Conservation (phyloP, 768 basidiomycete genomes). For the Termitomyces sp. region DNA sequence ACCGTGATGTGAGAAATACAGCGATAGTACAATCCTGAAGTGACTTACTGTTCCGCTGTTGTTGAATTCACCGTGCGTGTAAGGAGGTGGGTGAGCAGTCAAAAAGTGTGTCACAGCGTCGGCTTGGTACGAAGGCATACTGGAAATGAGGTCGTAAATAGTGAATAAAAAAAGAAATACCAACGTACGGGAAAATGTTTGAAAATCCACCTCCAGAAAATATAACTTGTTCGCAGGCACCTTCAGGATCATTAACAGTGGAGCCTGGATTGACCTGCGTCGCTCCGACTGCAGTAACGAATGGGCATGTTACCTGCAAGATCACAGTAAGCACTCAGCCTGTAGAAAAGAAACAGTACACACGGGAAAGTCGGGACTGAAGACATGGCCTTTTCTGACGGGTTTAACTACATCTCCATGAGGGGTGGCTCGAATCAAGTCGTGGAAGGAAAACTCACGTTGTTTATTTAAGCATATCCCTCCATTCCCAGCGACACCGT, state of each 20-base stretch:
- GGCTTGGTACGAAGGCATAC: conserved; percentile 44
- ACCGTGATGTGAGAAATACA: not conserved
- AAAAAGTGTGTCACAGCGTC: conserved; percentile 37
- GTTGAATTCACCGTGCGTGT: conserved; percentile 39
- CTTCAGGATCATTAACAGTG: conserved; percentile 40
- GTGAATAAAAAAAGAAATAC: not conserved
- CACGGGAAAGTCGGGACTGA: conserved; percentile 25
- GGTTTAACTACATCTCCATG: conserved; percentile 17
- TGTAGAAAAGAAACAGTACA: not conserved
- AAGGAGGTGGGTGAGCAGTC: conserved; percentile 36
- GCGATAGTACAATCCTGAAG: not conserved
- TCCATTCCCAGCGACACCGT: conserved; percentile 15
- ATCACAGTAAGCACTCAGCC: not conserved
- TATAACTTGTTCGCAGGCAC: conserved; percentile 43
- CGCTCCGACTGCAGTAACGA: conserved; percentile 48
- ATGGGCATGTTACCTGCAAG: conserved; percentile 40
- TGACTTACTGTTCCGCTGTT: conserved; percentile 34
- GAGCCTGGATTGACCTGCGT: conserved; percentile 46
- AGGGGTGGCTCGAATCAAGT: not conserved
- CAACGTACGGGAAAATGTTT: conserved; percentile 33
- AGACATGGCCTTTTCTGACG: conserved; percentile 18
- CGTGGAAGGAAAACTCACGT: conserved; percentile 21
- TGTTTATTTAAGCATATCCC: conserved; percentile 39
- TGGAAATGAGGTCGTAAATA: conserved; percentile 12
- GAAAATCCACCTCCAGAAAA: conserved; percentile 53